Base-by-base conservation (phyloP, 768 basidiomycete genomes). In the Coprinopsis cinerea region DNA sequence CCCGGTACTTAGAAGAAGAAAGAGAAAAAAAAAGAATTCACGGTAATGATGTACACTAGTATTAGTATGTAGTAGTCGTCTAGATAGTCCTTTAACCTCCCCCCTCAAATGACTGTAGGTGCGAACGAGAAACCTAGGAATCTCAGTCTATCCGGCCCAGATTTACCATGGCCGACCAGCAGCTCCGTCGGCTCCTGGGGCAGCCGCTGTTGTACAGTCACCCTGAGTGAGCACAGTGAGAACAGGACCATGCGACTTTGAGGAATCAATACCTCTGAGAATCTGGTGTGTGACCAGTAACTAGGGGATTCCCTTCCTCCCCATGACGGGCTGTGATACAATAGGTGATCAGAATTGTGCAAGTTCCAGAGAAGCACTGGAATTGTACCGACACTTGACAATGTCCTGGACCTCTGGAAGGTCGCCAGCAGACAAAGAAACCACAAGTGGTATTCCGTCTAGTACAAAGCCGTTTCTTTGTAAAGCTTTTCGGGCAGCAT, bases 401-500 rank as follows among this genome's bases (percentile, higher is more conserved):
- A 68, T 63, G 37, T 70, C 67, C 41, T 59, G 42, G 25, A 67
- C 66, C 53, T 74, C 73, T 1, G 73, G 73, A 27, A 76, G 68
- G 41, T 73, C 70, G 14, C 60, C 62, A 28, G 69, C 57, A 44
- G 66, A 58, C 2, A 61, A 44, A 13, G 64, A 57, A 1, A 81
- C 81, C 23, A 72, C 60, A 15, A 81, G 59, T 39, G 61, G 46
- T 44, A 59, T 62, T 9, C 69, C 75, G 6, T 64, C 58, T 25
- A 83, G 59, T 4, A 39, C 27, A 5, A 52, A 58, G 0, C 71
- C 72, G 46, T 71, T 64, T 22, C 75, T 56, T 10, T 53, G 49
- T 44, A 81, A 59, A 11, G 82, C 83, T 39, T 57, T 65, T 20
- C 51, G 55, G 2, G 71, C 73, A 28, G 70, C 70, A 4, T 47